Base-by-base conservation (phyloP, 225 moss, liverwort and hornwort species). In the Physcomitrellopsis africana region DNA sequence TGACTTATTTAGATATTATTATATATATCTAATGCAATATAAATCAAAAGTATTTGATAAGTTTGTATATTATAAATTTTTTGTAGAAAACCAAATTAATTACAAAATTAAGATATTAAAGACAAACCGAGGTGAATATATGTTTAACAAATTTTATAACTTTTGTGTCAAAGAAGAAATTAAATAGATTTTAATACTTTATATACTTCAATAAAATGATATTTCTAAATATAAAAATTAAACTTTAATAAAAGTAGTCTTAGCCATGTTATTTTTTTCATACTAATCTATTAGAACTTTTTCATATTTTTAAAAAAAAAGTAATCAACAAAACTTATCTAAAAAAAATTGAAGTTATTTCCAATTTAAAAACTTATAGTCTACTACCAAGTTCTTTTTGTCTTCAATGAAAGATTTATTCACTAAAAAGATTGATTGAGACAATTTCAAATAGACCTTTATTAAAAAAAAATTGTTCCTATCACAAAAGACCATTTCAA, bases 251-350 rank as follows among this genome's bases (percentile, higher is more conserved):
- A n/a, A n/a, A n/a, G n/a, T n/a, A n/a, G n/a, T n/a, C n/a, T n/a
- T n/a, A n/a, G n/a, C n/a, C n/a, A n/a, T n/a, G n/a, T n/a, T n/a
- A n/a, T n/a, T n/a, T n/a, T n/a, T n/a, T n/a, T 53, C 51, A 68
- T 51, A 51, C 51, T 53, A 52, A 68, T n/a, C 4, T 68, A 10
- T 1, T 9, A 17, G 37, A 68, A 3, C 29, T 17, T 53, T 68
- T 16, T 53, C 18, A 52, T 37, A 68, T 27, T 37, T 68, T 53
- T 68, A n/a, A 37, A 51, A 51, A 14, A 52, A 53, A 53, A 68
- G 53, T 51, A 37, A 14, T 10, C 1, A 15, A 48, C 1, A 1
- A 48, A 1, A 47, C 9, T 65, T 24, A 65, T 13, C 48, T 44
- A 11, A 47, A 13, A 8, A 65, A 22, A 68, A 17, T 17, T 10